Evolutionary conservation across 2,329 filamentous ascomycete genomes (phyloP).

Genomic region (Chrysoporthe puriensis): DNA sequence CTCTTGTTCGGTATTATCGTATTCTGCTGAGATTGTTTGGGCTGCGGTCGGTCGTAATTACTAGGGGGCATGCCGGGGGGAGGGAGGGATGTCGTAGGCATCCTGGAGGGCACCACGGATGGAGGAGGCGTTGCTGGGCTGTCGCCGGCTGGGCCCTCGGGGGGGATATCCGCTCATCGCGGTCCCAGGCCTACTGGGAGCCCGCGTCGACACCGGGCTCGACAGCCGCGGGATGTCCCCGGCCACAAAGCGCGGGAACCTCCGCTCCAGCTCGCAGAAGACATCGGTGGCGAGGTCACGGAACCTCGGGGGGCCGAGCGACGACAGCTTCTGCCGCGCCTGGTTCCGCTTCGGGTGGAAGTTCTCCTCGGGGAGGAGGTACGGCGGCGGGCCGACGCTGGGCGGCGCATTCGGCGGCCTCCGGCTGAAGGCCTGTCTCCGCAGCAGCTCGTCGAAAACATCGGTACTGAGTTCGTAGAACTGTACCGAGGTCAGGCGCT

Average conservation of each 20-base stretch:
- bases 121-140: conserved; percentile 66
- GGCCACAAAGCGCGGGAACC: conserved; percentile 80
- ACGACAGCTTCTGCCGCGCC: conserved; percentile 92
- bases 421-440: conserved; percentile 73
- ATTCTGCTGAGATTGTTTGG: conserved; percentile 91
- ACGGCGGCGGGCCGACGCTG: conserved; percentile 64
- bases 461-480: conserved; percentile 98
- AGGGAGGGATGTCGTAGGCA: conserved; percentile 60
- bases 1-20: conserved; percentile 98
- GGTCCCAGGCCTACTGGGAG: conserved; percentile 63
- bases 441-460: conserved; percentile 91
- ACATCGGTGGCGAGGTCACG: conserved; percentile 93
- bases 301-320: conserved; percentile 83
- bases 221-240: conserved; percentile 69
- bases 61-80: conserved; percentile 62
- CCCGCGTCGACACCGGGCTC: conserved; percentile 70
- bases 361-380: conserved; percentile 79
- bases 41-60: conserved; percentile 75
- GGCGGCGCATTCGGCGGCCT: conserved; percentile 55
- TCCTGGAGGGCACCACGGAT: conserved; percentile 48
- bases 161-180: conserved; percentile 59
- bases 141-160: conserved; percentile 55
- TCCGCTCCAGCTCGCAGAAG: conserved; percentile 89
- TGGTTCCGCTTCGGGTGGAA: conserved; percentile 98
- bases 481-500: conserved; percentile 86